Evolutionary conservation across 2,329 filamentous ascomycete genomes (phyloP).

Genomic region (Ophiostoma pallidulum): DNA sequence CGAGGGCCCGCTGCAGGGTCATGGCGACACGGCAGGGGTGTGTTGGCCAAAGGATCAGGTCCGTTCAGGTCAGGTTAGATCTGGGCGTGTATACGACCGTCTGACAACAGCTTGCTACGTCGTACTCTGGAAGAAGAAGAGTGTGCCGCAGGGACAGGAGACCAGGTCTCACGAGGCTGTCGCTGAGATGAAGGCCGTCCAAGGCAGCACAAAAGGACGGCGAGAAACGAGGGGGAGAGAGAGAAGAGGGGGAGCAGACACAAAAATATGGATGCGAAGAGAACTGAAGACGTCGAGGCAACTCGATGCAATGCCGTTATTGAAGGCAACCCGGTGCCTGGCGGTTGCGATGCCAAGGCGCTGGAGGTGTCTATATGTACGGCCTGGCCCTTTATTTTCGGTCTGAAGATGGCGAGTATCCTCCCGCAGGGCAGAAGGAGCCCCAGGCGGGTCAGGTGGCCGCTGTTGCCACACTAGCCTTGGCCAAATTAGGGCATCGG

Average conservation of each 20-base stretch:
- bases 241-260: too few relatives aligned
- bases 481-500: slow-evolving; percentile 8
- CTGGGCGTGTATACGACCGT: too few relatives aligned
- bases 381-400: too few relatives aligned
- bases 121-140: not conserved
- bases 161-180: not conserved
- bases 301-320: too few relatives aligned
- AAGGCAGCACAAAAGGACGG: too few relatives aligned
- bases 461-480: not conserved
- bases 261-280: too few relatives aligned
- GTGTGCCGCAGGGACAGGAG: too few relatives aligned
- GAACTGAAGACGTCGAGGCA: too few relatives aligned
- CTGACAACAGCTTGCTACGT: too few relatives aligned
- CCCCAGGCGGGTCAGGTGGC: slow-evolving; percentile 3
- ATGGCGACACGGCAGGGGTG: not conserved
- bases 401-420: too few relatives aligned
- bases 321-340: not conserved
- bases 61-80: too few relatives aligned
- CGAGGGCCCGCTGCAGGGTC: slow-evolving; percentile 4
- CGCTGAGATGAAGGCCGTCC: not conserved
- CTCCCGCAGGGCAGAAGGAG: not conserved
- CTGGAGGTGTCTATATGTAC: slow-evolving; percentile 5
- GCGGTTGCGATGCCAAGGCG: not conserved
- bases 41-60: not conserved
- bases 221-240: not conserved